Base-by-base conservation (phyloP, 805 yeast species). In the Wickerhamomyces mucosus region DNA sequence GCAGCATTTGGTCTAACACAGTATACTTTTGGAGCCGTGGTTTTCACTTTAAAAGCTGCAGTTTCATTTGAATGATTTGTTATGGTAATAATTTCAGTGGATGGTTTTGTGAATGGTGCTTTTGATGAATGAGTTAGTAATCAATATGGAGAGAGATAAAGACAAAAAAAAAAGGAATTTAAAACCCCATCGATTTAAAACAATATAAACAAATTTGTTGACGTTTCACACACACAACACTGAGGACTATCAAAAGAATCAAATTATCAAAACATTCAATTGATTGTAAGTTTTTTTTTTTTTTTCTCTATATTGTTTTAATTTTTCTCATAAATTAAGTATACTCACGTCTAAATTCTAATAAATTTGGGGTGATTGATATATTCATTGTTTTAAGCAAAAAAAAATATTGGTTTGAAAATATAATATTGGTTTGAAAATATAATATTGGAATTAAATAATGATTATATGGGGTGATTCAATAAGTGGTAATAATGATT, bases 1-100 rank as follows among this genome's bases (percentile, higher is more conserved):
- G 92, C 75, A 37, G 96, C 89, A 57, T 88, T 92, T 40, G 98
- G 98, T 61, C 96, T 79, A 32, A 92, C 97, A 58, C 95, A 84
- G 66, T 88, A 79, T 58, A 84, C 66, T 58, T 84, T 88, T 39
- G 98, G 98, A 8, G 97, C 96, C 6, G 98, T 92, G 28, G 98
- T 89, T 63, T 89, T 92, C 52, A 92, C 96, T 64, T 92, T 92
- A 69, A 85, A 92, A 19, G 95, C 96, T 27, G 77, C 66, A 20
- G 75, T 61, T 33, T 65, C 65, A 12, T 72, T 56, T 25, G 78
- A 63, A 46, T 75, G 78, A 55, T 81, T 80, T 25, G 65, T 55
- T 40, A 67, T 57, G 25, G 57, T 67, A 39, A 59, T 58, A 34
- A 48, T 54, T 52, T 77, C 79, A 13, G 92, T 78, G 26, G 78